Conservation (phyloP, 345 rosid species). For the Eucalyptus tenuipes region DNA sequence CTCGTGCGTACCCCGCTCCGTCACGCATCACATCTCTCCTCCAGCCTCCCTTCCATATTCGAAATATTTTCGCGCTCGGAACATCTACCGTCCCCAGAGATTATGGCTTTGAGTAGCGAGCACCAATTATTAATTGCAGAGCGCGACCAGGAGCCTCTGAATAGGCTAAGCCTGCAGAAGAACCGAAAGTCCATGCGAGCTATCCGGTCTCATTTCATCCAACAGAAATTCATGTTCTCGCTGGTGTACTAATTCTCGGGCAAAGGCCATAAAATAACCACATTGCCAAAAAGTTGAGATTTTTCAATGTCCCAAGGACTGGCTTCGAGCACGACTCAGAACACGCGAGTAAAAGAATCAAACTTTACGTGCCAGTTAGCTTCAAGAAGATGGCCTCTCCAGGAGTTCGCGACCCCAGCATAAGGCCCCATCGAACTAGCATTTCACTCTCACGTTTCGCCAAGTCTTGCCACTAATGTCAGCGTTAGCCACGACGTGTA, state of each 20-base stretch:
- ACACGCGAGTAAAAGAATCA: background rate
- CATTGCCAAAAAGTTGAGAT: background rate
- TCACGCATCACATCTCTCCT: background rate
- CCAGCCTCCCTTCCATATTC: background rate
- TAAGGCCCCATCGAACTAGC: background rate
- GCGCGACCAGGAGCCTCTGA: background rate
- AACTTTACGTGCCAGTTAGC: background rate
- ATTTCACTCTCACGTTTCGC: background rate
- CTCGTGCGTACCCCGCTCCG: background rate
- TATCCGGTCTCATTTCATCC: background rate
- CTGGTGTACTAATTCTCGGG: background rate
- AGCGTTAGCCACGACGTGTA: background rate
- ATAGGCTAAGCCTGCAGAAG: background rate
- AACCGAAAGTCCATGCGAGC: background rate
- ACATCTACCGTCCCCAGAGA: rapidly evolving
- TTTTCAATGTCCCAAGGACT: background rate
- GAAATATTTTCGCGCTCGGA: background rate
- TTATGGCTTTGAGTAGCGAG: background rate
- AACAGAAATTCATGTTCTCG: background rate
- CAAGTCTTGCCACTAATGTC: background rate
- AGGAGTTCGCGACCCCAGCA: background rate
- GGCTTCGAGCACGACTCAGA: background rate
- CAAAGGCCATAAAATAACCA: background rate
- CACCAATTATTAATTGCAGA: background rate
- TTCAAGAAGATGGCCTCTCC: background rate